Evolutionary conservation across 2,329 filamentous ascomycete species (phyloP), one percentile per base, ranked within the genome.

Genomic region (Xylariales sp.): DNA sequence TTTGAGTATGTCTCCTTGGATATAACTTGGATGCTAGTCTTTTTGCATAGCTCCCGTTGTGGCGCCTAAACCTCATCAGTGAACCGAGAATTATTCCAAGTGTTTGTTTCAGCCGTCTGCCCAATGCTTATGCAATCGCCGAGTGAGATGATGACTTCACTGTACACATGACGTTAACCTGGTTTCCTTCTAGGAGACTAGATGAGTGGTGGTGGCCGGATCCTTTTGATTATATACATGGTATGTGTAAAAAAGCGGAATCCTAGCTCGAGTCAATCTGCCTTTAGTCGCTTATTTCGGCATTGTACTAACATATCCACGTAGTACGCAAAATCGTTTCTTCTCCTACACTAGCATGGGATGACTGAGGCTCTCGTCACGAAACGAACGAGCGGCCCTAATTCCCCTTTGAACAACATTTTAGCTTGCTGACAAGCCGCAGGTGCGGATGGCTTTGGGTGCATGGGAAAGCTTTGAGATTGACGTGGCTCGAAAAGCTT

Each of bases 211-310:
- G 83, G 50, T 85, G 82, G 75, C 83, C 85, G 3, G 84, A 88
- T 58, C 81, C 83, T 1, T 84, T 87, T 64, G 85, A 88, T 72
- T 87, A 85, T 71, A 83, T 88, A 50, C 86, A 88, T 74, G 66
- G 66, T 68, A 61, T 43, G 66, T 65, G 18, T 56, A 45, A 57
- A 62, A 43, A 6, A 41, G 23, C 10, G 16, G 28, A 5, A 4
- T 9, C 18, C 32, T 41, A 16, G 14, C 14, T 32, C 8, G 39
- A 9, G 8, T 36, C 14, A 23, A 54, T 32, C 10, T 39, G 39
- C 7, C 8, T 48, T 18, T 28, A 9, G 12, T 39, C 18, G 43
- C n/a, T 14, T 59, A 14, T 23, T 41, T 46, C 34, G 3, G 1
- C 16, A 48, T 48, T 3, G 4, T 41, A 54, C 61, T 60, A 32